Base-by-base conservation (phyloP, 2,329 filamentous ascomycete species). In the Whalleya microplaca region DNA sequence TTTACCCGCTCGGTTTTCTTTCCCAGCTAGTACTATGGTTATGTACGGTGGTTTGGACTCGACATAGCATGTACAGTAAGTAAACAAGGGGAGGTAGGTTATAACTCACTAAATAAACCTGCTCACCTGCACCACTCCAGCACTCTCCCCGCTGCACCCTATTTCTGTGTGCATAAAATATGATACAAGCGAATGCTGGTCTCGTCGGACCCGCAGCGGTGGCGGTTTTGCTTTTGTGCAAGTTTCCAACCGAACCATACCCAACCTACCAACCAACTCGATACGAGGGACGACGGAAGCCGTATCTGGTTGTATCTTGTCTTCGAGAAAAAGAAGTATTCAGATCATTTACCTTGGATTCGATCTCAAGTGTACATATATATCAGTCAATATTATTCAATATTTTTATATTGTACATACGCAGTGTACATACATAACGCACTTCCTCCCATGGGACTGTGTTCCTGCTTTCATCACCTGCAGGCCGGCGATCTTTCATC, bases 381-480 rank as follows among this genome's bases (percentile, higher is more conserved):
- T 37, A 12, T 37, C 14, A 37, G 32, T 37, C 32, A 37, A 37
- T 37, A 37, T 37, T 37, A 37, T 37, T 7, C 4, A 37, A 37
- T 14, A 6, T 37, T 4, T 37, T 8, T 12, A 12, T 12, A 5
- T 16, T 37, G n/a, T n/a, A n/a, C n/a, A n/a, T n/a, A n/a, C n/a
- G n/a, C n/a, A n/a, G n/a, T n/a, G n/a, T n/a, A n/a, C n/a, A n/a
- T n/a, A n/a, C n/a, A n/a, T n/a, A n/a, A n/a, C n/a, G n/a, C n/a
- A n/a, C n/a, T n/a, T n/a, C n/a, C n/a, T n/a, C n/a, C n/a, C n/a
- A n/a, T n/a, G n/a, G 32, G 32, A 16, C 10, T 6, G 21, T 23
- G 56, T 59, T 59, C 53, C 59, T 61, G 53, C 50, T 56, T 61
- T 51, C 47, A 47, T 51, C 19, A 48, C 42, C 48, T 53, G 51